These are phyloP conservation scores for Vaccinium darrowii DNA, from an alignment of 148 eudicot genomes.

Conservation along the genomic window DNA sequence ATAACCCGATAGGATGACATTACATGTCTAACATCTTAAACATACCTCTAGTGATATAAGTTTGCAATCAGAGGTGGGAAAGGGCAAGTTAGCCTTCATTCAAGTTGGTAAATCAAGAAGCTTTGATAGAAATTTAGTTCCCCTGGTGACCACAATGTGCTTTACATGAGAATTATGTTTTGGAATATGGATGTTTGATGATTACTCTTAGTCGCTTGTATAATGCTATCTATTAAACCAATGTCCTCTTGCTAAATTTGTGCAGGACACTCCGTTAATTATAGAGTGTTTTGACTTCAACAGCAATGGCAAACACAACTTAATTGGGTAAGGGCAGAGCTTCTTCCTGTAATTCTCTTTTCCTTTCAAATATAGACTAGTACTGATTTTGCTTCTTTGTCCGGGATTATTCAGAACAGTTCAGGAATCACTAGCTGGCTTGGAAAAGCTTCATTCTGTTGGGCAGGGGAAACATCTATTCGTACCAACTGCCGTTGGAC, in stretches of 20 bases:
- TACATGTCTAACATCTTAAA: neutral
- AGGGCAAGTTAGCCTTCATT: neutral
- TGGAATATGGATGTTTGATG: conserved; percentile 10
- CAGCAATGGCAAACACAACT: conserved; percentile 87
- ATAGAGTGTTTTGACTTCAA: conserved; percentile 92
- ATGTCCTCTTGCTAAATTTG: conserved; percentile 20
- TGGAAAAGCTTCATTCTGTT: conserved; percentile 68
- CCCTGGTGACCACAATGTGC: neutral
- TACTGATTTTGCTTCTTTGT: conserved; percentile 22
- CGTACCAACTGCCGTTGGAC: conserved; percentile 52
- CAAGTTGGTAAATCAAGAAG: neutral
- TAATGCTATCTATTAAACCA: neutral
- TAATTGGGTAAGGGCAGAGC: conserved; percentile 63
- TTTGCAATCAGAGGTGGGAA: conserved; percentile 3
- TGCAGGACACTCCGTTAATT: conserved; percentile 89
- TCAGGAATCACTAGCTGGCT: conserved; percentile 63
- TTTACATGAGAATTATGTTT: neutral
- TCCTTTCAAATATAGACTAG: neutral
- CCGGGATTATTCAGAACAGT: conserved; percentile 51
- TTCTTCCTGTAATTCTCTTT: conserved; percentile 15
- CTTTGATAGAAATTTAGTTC: neutral
- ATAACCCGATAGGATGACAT: neutral
- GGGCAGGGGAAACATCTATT: conserved; percentile 58
- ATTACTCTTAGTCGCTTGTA: neutral
- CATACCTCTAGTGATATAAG: neutral